Evolutionary conservation across 2,329 filamentous ascomycete species (phyloP).

Genomic region (Aspergillus chevalieri): DNA sequence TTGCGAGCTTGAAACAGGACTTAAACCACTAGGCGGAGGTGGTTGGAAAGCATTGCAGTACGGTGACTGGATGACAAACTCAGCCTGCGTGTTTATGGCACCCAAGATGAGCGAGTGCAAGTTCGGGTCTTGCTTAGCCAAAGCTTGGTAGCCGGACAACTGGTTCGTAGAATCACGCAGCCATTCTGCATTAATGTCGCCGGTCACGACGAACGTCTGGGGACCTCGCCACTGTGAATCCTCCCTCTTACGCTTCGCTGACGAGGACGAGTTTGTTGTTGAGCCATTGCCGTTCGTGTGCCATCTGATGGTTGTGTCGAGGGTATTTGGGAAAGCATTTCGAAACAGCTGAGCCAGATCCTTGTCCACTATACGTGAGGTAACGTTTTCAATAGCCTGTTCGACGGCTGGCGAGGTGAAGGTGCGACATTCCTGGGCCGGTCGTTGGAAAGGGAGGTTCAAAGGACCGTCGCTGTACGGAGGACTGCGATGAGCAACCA

Average conservation of each 20-base stretch:
- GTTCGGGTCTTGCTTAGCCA: conserved; percentile 73
- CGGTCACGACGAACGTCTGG: conserved; percentile 89
- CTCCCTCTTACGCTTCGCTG: conserved; percentile 38
- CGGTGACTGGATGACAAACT: conserved; percentile 88
- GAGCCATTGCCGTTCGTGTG: conserved; percentile 66
- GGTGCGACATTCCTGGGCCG: conserved; percentile 73
- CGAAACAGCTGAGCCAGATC: conserved; percentile 90
- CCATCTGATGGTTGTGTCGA: conserved; percentile 85
- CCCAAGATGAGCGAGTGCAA: conserved; percentile 79
- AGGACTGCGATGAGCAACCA: conserved; percentile 44
- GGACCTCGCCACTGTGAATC: conserved; percentile 70
- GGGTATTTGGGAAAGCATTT: conserved; percentile 87
- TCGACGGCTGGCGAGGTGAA: conserved; percentile 85
- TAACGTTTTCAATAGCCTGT: conserved; percentile 77
- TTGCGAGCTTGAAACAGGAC: conserved; percentile 69
- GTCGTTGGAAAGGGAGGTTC: conserved; percentile 78
- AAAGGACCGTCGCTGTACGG: conserved; percentile 76
- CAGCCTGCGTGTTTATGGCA: conserved; percentile 91
- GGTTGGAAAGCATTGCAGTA: conserved; percentile 99
- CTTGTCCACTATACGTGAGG: conserved; percentile 69
- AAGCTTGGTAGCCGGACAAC: conserved; percentile 76
- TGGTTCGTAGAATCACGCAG: conserved; percentile 91
- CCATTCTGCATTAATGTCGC: conserved; percentile 91
- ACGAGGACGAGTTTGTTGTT: conserved; percentile 18
- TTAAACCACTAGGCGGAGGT: conserved; percentile 72